Base-by-base conservation (phyloP, 306 rosid species). In the Trifolium pratense region DNA sequence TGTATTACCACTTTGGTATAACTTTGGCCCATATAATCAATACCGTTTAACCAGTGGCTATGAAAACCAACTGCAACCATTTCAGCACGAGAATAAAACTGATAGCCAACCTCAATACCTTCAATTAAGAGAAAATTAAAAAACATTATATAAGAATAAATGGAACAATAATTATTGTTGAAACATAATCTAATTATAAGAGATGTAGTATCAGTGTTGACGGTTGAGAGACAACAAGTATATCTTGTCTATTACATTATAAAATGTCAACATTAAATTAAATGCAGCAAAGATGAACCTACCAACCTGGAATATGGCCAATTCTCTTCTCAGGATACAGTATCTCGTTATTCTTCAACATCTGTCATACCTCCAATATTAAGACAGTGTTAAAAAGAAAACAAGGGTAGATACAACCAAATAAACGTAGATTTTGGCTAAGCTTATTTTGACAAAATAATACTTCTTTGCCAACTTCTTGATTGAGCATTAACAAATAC, bases 1-100 rank as follows among this genome's bases (percentile, higher is more conserved):
- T 73, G 69, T 34, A 72, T 83, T 94, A 94, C 99, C 96, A 25
- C 58, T 86, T 88, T 94, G 11, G 78, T 58, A 82, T 90, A 90
- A 67, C 70, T 31, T 23, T 15, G 51, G 60, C 97, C 97, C 90
- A 94, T 90, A 78, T 34, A 94, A 78, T 94, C 99, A 70, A 94
- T 94, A 49, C 99, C 99, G 15, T 90, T 91, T 71, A 94, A 83
- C 99, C 99, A 94, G 60, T 94, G 99, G 80, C 96, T 82, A 75
- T 94, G 99, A 79, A 90, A 90, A 74, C 99, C 99, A 83, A 94
- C 87, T 17, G 74, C 91, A 34, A 90, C 97, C 99, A 94, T 94
- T 87, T 94, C 99, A 82, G 96, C 95, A 61, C 99, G 96, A 60
- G 97, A 90, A 90, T 86, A 94, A 77, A 94, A 94, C 76, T 89